phyloP scores from a whole-genome alignment of 768 basidiomycete species.

The Leccinellum rugosiceps region DNA sequence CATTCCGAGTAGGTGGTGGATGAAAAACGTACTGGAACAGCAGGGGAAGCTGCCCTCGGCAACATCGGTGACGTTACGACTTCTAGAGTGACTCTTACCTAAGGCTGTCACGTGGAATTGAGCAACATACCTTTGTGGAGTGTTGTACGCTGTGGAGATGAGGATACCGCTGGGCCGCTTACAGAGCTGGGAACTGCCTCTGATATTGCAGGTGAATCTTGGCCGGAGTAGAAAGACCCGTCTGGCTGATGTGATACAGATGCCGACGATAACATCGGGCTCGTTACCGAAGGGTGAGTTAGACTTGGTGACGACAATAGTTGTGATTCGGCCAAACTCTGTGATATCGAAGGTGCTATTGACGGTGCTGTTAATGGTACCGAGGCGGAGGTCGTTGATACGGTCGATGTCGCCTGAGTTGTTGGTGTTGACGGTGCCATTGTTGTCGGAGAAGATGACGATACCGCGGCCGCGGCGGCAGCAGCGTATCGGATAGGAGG shows the following conservation, averaged over 20 bases:
- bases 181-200: constrained; percentile 51
- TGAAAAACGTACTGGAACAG: constrained; percentile 37
- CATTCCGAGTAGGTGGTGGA: constrained; percentile 8
- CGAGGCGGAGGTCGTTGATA: constrained; percentile 30
- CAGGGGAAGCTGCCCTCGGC: constrained; percentile 41
- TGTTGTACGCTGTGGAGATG: constrained; percentile 54
- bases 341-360: constrained; percentile 34
- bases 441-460: constrained; percentile 21
- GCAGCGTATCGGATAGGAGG: constrained; percentile 89
- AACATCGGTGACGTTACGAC: constrained; percentile 44
- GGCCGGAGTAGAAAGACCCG: constrained; percentile 67
- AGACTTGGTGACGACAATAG: constrained; percentile 72
- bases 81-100: constrained; percentile 35
- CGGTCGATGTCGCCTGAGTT: constrained; percentile 37
- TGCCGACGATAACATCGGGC: constrained; percentile 77
- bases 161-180: constrained; percentile 49
- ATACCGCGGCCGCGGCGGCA: constrained; percentile 64
- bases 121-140: constrained; percentile 46
- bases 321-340: constrained; percentile 34
- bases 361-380: constrained; percentile 40
- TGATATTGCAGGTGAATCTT: constrained; percentile 71
- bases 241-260: constrained; percentile 59
- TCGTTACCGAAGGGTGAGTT: constrained; percentile 81
- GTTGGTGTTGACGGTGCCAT: constrained; percentile 29
- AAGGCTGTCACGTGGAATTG: constrained; percentile 17